Base-by-base conservation (phyloP, 148 eudicot species). In the Persicaria tinctoria region DNA sequence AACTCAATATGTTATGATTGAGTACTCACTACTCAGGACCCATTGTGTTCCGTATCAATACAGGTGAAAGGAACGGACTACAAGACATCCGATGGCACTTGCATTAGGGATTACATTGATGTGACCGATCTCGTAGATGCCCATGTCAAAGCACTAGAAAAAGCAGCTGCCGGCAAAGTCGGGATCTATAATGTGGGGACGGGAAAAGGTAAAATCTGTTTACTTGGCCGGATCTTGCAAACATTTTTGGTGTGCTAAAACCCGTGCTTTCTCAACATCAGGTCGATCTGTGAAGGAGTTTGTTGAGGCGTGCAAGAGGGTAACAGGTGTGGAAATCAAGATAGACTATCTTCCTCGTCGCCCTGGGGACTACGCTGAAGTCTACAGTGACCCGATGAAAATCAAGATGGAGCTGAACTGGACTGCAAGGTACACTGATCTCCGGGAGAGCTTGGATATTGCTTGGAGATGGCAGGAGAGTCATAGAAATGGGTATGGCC, bases 121-220 rank as follows among this genome's bases (percentile, higher is more conserved):
- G 97, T 94, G 66, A 94, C 93, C 1, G 98, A 94, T 85, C 82
- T 94, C 63, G 97, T 94, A 55, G 98, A 94, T 82, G 97, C 98
- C 76, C 98, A 94, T 63, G 98, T 94, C 16, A 94, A 91, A 81
- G 98, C 98, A 3, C 89, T 94, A 49, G 95, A 91, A 74, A 89
- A 88, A 80, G 93, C 98, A 23, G 78, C 46, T 70, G 91, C 93
- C 5, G 86, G 90, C 23, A 82, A 90, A 74, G 91, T 89, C 54
- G 98, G 98, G 71, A 94, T 94, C 74, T 94, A 91, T 81, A 94
- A 94, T 77, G 98, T 94, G 13, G 98, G 98, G 23, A 91, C 98
- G 3, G 96, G 98, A 80, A 94, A 76, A 89, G 98, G 97, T 90
- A 82, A 12, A 12, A 23, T 3, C n/a, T 53, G 3, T 50, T 9